Evolutionary conservation across 768 basidiomycete species (phyloP).

Genomic region (Cytidiella melzeri): DNA sequence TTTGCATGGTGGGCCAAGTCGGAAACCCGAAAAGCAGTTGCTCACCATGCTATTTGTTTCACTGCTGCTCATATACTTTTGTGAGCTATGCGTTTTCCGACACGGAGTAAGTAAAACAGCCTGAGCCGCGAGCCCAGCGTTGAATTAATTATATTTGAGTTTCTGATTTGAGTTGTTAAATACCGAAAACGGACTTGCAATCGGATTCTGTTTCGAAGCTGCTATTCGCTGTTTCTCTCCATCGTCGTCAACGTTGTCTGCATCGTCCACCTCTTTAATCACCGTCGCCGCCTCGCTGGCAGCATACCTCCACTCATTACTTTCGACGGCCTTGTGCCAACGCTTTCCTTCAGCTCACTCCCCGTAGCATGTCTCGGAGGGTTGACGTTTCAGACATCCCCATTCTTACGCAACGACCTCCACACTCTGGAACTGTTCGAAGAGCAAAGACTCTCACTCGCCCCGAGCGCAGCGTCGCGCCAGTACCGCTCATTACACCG

Average conservation of each 20-base stretch:
- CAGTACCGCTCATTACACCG: conserved; percentile 91
- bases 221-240: conserved; percentile 1
- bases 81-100: no score
- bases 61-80: no score
- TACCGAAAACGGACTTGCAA: no score
- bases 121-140: no score
- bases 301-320: conserved; percentile 13
- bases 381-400: conserved; percentile 50
- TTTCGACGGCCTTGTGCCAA: conserved; percentile 14
- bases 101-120: no score
- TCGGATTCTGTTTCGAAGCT: no score
- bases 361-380: conserved; percentile 21
- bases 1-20: no score
- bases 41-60: no score
- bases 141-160: no score
- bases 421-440: conserved; percentile 46
- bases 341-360: conserved; percentile 16
- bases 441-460: conserved; percentile 94
- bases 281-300: conserved; percentile 15
- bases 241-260: conserved; percentile 16
- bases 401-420: conserved; percentile 42
- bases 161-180: no score
- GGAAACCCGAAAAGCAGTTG: no score
- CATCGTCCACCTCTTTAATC: conserved; percentile 14
- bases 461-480: conserved; percentile 91